A percentile compares a stretch with the other conserved stretches of the same genome.
phyloP scores from a whole-genome alignment of 352 stramenopile genomes.

The Pythium plurisporium region DNA sequence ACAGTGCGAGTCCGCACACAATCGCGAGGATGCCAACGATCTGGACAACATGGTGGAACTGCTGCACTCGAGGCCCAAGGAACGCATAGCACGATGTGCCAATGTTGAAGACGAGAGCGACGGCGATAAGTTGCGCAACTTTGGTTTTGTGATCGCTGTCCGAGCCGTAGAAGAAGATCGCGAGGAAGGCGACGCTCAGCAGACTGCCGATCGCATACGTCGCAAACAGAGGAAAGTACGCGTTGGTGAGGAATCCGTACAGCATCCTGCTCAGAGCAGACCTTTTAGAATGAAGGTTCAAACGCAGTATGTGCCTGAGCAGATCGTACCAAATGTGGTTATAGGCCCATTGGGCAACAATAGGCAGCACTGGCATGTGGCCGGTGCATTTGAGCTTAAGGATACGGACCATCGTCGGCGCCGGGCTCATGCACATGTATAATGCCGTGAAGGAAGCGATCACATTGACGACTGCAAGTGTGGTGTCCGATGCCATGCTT shows the following conservation, averaged over 20 bases:
- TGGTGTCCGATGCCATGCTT: slow-evolving; percentile 12
- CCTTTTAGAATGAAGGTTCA: neutral
- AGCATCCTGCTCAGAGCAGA: slow-evolving; percentile 21
- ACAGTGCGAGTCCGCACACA: slow-evolving; percentile 34
- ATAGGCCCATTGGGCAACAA: slow-evolving; percentile 37
- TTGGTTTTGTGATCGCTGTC: slow-evolving; percentile 14
- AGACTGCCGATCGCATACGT: slow-evolving; percentile 45
- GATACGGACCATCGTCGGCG: slow-evolving; percentile 30
- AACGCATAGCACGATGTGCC: slow-evolving; percentile 22
- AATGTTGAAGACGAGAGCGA: slow-evolving; percentile 26
- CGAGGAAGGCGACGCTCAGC: slow-evolving; percentile 37
- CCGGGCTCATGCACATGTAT: slow-evolving; percentile 45
- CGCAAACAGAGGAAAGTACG: slow-evolving; percentile 47
- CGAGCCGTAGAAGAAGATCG: slow-evolving; percentile 50
- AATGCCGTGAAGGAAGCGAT: slow-evolving; percentile 32
- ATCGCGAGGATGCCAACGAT: slow-evolving; percentile 40
- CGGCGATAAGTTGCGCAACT: slow-evolving; percentile 5
- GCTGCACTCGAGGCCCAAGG: slow-evolving; percentile 24
- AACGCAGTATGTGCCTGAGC: neutral
- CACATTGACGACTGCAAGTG: slow-evolving; percentile 29
- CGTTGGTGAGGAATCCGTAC: slow-evolving; percentile 40
- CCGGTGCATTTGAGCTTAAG: slow-evolving; percentile 27
- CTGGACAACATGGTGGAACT: slow-evolving; percentile 21
- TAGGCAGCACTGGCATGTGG: slow-evolving; percentile 36
- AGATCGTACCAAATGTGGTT: slow-evolving; percentile 40